Conservation (phyloP, 1,284 basidiomycete genomes). For the Cutaneotrichosporon sp. region DNA sequence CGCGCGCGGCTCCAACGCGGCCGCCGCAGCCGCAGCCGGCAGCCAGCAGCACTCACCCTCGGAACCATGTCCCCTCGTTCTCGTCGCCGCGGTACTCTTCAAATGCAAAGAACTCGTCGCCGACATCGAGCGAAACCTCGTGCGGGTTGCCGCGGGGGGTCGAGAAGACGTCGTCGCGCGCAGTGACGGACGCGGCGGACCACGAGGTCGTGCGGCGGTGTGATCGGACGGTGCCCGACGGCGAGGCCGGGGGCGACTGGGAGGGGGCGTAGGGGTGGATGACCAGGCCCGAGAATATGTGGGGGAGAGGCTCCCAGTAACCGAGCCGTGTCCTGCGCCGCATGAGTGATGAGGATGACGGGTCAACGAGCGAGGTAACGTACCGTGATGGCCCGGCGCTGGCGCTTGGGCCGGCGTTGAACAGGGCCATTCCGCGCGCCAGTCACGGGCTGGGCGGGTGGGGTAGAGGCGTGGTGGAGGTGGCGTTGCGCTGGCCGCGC, state of each 20-base stretch:
- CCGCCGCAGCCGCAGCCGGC: constrained; percentile 10
- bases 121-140: constrained; percentile 61
- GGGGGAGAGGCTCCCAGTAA: constrained; percentile 48
- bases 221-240: constrained; percentile 19
- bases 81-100: constrained; percentile 67
- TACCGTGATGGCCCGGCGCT: constrained; percentile 20
- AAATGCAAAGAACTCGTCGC: constrained; percentile 95
- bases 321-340: constrained; percentile 22
- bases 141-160: constrained; percentile 37
- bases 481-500: neutral
- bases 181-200: constrained; percentile 25
- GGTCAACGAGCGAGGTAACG: neutral
- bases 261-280: constrained; percentile 46
- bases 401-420: constrained; percentile 16
- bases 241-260: constrained; percentile 28
- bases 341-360: constrained; percentile 8
- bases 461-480: constrained; percentile 2
- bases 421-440: constrained; percentile 11
- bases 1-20: neutral
- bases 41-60: constrained; percentile 14
- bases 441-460: neutral
- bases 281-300: constrained; percentile 48
- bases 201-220: constrained; percentile 32
- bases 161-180: constrained; percentile 18
- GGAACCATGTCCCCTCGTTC: constrained; percentile 69